Percentiles rank a stretch among this genome's conserved stretches.
phyloP scores from a whole-genome alignment of 352 stramenopile genomes.

The Plasmopara muralis region DNA sequence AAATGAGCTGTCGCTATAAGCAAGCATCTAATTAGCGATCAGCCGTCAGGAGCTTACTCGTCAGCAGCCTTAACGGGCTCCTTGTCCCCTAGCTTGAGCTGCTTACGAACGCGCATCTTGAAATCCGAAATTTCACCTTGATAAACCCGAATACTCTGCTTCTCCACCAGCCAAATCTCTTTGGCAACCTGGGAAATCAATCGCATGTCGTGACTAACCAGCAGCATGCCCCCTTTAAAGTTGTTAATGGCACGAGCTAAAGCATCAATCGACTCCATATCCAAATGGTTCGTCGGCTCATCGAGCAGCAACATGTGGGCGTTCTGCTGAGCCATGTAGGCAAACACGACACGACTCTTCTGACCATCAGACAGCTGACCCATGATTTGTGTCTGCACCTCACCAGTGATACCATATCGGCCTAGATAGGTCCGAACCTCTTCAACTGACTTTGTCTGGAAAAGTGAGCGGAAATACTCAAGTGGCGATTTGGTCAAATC shows the following conservation, averaged over 20 bases:
- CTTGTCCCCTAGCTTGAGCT: slow-evolving; percentile 75
- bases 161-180: slow-evolving; percentile 98
- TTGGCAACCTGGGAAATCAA: slow-evolving; percentile 98
- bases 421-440: slow-evolving; percentile 94
- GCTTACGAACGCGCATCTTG: slow-evolving; percentile 90
- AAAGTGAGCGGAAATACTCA: slow-evolving; percentile 95
- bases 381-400: slow-evolving; percentile 96
- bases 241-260: slow-evolving; percentile 97
- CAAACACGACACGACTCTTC: slow-evolving; percentile 97
- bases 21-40: slow-evolving; percentile 25
- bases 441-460: slow-evolving; percentile 90
- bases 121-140: slow-evolving; percentile 98
- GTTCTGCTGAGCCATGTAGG: slow-evolving; percentile 95
- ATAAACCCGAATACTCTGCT: slow-evolving; percentile 95
- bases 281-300: slow-evolving; percentile 88
- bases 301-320: slow-evolving; percentile 94
- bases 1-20: not conserved
- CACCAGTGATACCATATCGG: slow-evolving; percentile 93
- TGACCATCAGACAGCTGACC: slow-evolving; percentile 94
- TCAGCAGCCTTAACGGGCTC: slow-evolving; percentile 19
- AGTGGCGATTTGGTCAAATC: slow-evolving; percentile 92
- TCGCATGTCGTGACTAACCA: slow-evolving; percentile 99
- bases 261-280: slow-evolving; percentile 96
- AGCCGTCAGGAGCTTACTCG: slow-evolving; percentile 19
- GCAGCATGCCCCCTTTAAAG: slow-evolving; percentile 95